Base-by-base conservation (phyloP, 2,329 filamentous ascomycete species). In the Aureobasidium namibiae region DNA sequence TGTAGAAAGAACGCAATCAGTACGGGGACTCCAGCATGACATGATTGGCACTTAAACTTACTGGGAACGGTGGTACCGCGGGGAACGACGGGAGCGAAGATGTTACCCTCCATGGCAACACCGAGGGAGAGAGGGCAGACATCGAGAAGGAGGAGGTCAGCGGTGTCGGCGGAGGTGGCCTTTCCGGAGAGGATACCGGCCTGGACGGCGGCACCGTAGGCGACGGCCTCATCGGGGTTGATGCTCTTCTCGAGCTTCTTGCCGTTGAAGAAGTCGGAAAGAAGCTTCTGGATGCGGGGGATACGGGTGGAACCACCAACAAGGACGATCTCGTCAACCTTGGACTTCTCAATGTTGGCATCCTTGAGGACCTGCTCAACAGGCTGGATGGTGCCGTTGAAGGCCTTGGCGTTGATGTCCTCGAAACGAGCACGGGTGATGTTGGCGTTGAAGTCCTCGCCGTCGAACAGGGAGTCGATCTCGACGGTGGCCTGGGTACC, bases 161-260 rank as follows among this genome's bases (percentile, higher is more conserved):
- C 83, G 63, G 92, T 96, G 73, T 97, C 94, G 68, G 90, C 90
- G 50, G 91, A 95, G 66, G 90, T 94, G 69, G 94, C 94, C 87
- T 96, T 96, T 75, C 94, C 94, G 61, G 92, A 96, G 66, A 99
- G 87, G 75, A 99, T 96, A 86, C 92, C 94, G 67, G 94, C 94
- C 82, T 99, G 94, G 64, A 99, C 92, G 69, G 94, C 94, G 66
- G 94, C 94, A 86, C 94, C 94, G 80, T 96, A 96, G 70, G 94
- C 94, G 72, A 99, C 94, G 69, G 94, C 94, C 84, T 99, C 94
- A 74, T 99, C 94, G 71, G 94, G 94, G 86, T 99, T 99, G 82
- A 97, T 97, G 83, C 89, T 94, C 80, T 96, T 97, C 86, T 97
- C 92, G 67, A 96, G 90, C 88, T 99, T 96, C 90, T 99, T 99